Base-by-base conservation (phyloP, 169 alveolate genomes). In the Cryptosporidium tyzzeri region DNA sequence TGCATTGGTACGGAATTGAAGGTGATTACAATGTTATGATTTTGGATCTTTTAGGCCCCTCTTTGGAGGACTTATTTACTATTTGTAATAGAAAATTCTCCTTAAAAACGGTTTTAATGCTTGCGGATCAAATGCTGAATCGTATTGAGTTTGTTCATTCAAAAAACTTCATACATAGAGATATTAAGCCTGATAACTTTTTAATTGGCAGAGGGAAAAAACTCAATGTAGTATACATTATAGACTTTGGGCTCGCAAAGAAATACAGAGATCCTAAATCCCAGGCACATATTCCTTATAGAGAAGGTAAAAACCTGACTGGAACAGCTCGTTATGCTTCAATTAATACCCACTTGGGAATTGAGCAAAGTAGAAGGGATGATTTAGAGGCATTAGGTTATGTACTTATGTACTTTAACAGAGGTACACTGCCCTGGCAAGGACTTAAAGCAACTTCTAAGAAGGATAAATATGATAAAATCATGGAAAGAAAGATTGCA, bases 351-450 rank as follows among this genome's bases (percentile, higher is more conserved):
- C 99, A 98, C 94, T 92, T 98, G 94, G 99, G 99, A 33, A 97
- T 98, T 62, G 99, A 98, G 86, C 98, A 98, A 93, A 94, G 97
- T 73, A 95, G 99, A 23, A 95, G 99, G 69, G 99, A 99, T 91
- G 99, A 99, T 92, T 93, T 99, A 75, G 99, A 99, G 94, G 99
- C 99, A 58, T 94, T 98, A 21, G 99, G 99, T 12, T 98, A 98
- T 93, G 93, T 93, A 33, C 95, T 98, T 65, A 96, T 98, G 96
- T 97, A 97, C 95, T 98, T 98, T 94, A 95, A 97, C 84, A 94
- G 98, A 70, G 99, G 99, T 44, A 94, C 97, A 69, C 96, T 98
- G 31, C 99, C 99, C 23, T 98, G 99, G 99, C 99, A 98, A 86
- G 99, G 98, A 31, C 94, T 96, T 51, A 95, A 96, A 89, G 99